phyloP scores from a whole-genome alignment of 768 basidiomycete species.

The Hemileccinum impolitum region DNA sequence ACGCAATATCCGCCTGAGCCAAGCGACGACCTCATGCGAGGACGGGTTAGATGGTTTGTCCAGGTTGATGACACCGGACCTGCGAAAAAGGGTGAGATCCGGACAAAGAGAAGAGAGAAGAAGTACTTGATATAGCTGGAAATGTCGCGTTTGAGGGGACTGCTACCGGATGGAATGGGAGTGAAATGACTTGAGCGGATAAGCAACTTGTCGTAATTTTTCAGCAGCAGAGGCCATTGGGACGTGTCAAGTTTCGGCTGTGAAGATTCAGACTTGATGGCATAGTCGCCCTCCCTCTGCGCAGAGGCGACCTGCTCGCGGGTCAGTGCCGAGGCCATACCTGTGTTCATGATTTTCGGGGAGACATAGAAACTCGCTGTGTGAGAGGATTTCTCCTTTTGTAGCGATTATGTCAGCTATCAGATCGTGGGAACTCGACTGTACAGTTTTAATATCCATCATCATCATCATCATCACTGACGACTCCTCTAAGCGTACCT shows the following conservation, averaged over 20 bases:
- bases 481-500: neutral
- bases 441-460: conserved; percentile 44
- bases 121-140: conserved; percentile 82
- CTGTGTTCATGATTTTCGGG: neutral
- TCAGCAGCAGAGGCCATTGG: conserved; percentile 95
- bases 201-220: conserved; percentile 98
- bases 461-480: neutral
- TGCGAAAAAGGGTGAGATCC: conserved; percentile 30
- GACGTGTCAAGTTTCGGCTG: conserved; percentile 88
- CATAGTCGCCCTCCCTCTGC: conserved; percentile 70
- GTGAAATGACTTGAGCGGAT: conserved; percentile 97
- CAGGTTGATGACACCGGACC: conserved; percentile 97
- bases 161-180: conserved; percentile 91
- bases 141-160: conserved; percentile 94
- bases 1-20: conserved; percentile 94
- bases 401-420: conserved; percentile 10
- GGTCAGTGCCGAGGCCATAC: conserved; percentile 39
- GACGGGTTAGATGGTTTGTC: conserved; percentile 99
- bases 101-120: neutral
- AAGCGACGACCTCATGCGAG: conserved; percentile 98
- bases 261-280: conserved; percentile 75
- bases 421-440: conserved; percentile 34
- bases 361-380: conserved; percentile 15
- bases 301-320: conserved; percentile 70
- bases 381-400: conserved; percentile 13